Evolutionary conservation across 139 green algal genomes (phyloP).

Genomic region (Edaphochlamys debaryana): DNA sequence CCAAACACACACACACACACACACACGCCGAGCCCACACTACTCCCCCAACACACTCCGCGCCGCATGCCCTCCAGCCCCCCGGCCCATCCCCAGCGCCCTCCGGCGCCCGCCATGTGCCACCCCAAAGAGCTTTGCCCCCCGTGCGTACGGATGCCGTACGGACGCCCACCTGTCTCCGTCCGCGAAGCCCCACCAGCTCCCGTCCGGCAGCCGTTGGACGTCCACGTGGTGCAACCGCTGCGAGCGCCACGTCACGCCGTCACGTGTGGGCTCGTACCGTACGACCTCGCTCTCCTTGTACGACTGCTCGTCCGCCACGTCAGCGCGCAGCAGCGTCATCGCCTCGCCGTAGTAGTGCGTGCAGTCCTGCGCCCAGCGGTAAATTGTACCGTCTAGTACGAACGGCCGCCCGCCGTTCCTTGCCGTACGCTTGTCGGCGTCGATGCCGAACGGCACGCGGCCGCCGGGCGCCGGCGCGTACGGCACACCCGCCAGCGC

Average conservation of each 20-base stretch:
- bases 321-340: conserved; percentile 18
- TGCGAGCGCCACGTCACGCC: not conserved
- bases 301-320: not conserved
- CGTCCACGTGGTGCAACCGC: conserved; percentile 29
- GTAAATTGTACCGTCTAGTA: not conserved
- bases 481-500: not conserved
- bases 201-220: conserved; percentile 17
- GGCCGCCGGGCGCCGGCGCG: not conserved
- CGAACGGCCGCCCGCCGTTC: conserved; percentile 34
- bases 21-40: not conserved
- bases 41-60: not conserved
- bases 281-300: not conserved
- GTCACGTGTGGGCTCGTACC: conserved; percentile 10
- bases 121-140: no score
- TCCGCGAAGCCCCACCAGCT: conserved; percentile 23
- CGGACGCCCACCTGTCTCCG: conserved; percentile 15
- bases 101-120: no score
- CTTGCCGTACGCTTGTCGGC: not conserved
- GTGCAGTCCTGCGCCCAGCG: conserved; percentile 42
- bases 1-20: not conserved
- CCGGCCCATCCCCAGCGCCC: no score
- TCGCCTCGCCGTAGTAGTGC: conserved; percentile 18
- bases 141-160: no score
- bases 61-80: no score
- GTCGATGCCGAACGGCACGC: conserved; percentile 15